phyloP scores from a whole-genome alignment of 257 asterid species.

The Eustoma russellianum region DNA sequence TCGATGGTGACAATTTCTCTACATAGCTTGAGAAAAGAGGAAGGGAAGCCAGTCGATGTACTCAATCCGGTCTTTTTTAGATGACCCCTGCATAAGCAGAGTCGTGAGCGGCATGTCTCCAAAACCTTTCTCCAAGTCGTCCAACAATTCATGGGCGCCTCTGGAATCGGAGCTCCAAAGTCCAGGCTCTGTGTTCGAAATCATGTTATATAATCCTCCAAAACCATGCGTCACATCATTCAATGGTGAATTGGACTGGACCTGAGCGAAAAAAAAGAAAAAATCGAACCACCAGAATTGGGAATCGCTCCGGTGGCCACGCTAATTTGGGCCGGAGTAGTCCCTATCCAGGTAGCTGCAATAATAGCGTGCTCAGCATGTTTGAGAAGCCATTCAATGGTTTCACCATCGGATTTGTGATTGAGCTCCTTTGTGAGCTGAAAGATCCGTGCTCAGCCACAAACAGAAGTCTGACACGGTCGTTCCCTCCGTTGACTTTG shows the following conservation, averaged over 20 bases:
- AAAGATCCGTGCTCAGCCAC: conserved; percentile 65
- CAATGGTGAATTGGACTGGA: too few species aligned
- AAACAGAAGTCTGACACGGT: conserved; percentile 77
- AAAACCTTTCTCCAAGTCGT: too few species aligned
- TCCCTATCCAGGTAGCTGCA: conserved; percentile 71
- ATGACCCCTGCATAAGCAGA: conserved; percentile 54
- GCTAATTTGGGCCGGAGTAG: conserved; percentile 1
- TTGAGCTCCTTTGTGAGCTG: conserved; percentile 78
- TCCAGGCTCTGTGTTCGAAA: too few species aligned
- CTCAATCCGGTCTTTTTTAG: conserved; percentile 28
- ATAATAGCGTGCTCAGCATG: conserved; percentile 57
- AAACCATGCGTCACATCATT: too few species aligned
- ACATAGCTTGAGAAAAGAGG: too few species aligned
- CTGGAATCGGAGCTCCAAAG: too few species aligned
- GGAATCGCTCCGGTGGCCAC: conserved; percentile 15
- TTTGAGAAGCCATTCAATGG: conserved; percentile 81
- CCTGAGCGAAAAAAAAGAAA: too few species aligned
- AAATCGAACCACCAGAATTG: not conserved
- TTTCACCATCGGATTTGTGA: conserved; percentile 73
- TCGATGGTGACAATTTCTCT: too few species aligned
- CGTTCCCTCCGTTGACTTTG: conserved; percentile 74
- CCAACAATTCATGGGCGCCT: too few species aligned
- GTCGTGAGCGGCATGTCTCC: conserved; percentile 56
- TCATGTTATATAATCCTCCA: too few species aligned
- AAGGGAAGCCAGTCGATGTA: not conserved